Base-by-base conservation (phyloP, 768 basidiomycete genomes). In the Trametes punicea region DNA sequence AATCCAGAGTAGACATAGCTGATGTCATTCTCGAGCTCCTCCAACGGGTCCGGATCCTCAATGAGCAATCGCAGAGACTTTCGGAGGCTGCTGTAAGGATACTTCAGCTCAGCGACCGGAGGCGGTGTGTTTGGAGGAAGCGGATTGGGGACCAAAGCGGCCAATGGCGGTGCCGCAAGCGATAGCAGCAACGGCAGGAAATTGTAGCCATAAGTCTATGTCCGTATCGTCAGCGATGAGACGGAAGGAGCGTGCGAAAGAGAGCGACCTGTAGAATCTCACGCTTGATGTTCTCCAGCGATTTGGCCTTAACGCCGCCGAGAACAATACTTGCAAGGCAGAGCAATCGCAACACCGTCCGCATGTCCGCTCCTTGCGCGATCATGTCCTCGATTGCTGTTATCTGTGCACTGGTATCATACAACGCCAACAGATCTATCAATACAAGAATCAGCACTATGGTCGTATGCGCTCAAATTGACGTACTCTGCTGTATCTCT, bases 1-100 rank as follows among this genome's bases (percentile, higher is more conserved):
- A 93, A 98, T 18, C 96, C 97, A 0, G 94, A 97, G 73, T 97
- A 99, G 31, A 93, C 90, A 69, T 90, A 98, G 58, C 90, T 87
- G 70, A 98, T 91, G 70, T 99, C 97, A 67, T 92, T 92, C 67
- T 97, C 93, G 30, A 88, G 79, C 65, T 90, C 88, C 58, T 88
- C 89, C 26, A 87, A 71, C 8, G 82, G 83, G 63, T 91, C 89
- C 44, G 81, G 78, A 57, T 94, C 92, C 62, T 98, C 96, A 65
- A 97, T 92, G 15, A 98, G 78, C n/a, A 98, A 81, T 26, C 93
- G 85, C 6, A 98, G 78, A 0, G 87, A 83, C 71, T 95, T 96
- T 45, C 95, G 83, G 23, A 95, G 71, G 6, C 76, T 56, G 8
- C 78, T 65, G 70, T 88, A 98, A 2, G 92, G 87, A 53, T 85